A percentile compares a stretch with the other conserved stretches of the same genome.
Conservation (phyloP, 176 grass and related monocot species). For the Phoenix roebelenii region DNA sequence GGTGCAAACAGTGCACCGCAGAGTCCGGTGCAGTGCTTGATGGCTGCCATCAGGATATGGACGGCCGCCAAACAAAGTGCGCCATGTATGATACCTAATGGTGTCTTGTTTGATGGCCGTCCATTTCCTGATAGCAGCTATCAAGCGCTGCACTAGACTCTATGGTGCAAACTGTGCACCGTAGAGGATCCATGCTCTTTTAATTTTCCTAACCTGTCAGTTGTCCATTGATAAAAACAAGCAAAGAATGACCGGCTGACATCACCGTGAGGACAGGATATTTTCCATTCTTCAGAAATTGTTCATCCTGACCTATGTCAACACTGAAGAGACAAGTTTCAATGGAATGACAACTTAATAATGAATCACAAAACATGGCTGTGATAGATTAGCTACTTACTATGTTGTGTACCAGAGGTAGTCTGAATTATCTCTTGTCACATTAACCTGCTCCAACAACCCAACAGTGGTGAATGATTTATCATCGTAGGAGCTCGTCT, state of each 20-base stretch:
- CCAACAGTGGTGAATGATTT: conserved; percentile 58
- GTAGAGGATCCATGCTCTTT: too few species aligned
- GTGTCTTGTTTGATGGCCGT: too few species aligned
- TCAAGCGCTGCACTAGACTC: too few species aligned
- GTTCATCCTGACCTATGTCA: conserved; percentile 51
- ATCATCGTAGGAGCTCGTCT: conserved; percentile 52
- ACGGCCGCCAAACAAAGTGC: too few species aligned
- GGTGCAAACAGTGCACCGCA: too few species aligned
- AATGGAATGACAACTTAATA: too few species aligned
- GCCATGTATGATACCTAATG: too few species aligned
- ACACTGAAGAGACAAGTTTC: conserved; percentile 36
- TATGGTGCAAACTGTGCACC: too few species aligned
- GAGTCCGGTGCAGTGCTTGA: too few species aligned
- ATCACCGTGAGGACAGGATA: conserved; percentile 62
- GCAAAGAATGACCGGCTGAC: conserved; percentile 92
- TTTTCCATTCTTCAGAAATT: conserved; percentile 52
- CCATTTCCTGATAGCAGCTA: too few species aligned
- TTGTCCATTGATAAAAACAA: conserved; percentile 80
- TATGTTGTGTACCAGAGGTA: conserved; percentile 94
- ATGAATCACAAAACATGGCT: too few species aligned
- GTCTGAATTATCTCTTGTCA: conserved; percentile 90
- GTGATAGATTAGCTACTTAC: conserved; percentile 38
- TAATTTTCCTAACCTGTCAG: conserved; percentile 33
- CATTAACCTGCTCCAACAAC: conserved; percentile 87
- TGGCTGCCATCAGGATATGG: too few species aligned